Conservation (phyloP, 75 land plant species). For the Selaginella moellendorffii region DNA sequence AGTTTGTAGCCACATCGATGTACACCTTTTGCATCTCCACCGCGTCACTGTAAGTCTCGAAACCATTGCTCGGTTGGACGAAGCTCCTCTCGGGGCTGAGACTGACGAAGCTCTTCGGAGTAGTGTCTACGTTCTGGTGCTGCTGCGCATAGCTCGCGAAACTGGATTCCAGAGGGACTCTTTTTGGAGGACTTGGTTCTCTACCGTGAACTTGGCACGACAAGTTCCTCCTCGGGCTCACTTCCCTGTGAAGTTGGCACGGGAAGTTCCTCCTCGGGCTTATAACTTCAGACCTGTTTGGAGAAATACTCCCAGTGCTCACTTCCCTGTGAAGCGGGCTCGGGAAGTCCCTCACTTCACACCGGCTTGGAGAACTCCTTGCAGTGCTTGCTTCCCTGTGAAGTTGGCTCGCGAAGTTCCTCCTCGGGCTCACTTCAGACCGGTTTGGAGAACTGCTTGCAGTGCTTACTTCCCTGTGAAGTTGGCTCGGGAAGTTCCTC, state of each 20-base stretch:
- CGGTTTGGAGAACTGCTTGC: too few relatives aligned
- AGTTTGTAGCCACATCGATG: neutral
- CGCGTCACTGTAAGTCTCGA: neutral
- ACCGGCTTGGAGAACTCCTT: too few relatives aligned
- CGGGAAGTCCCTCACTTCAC: too few relatives aligned
- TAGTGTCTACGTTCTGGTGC: neutral
- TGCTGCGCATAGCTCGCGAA: neutral
- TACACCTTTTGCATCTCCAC: neutral
- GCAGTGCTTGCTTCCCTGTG: too few relatives aligned
- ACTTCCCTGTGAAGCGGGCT: too few relatives aligned
- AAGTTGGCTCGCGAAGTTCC: too few relatives aligned
- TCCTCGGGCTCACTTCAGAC: too few relatives aligned
- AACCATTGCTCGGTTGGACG: too few relatives aligned
- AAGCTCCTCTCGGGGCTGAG: neutral
- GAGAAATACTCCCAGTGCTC: too few relatives aligned
- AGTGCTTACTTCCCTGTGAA: too few relatives aligned
- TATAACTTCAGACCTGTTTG: neutral
- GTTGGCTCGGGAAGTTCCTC: too few relatives aligned
- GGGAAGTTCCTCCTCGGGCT: too few relatives aligned
- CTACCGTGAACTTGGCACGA: neutral
- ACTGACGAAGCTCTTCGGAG: neutral
- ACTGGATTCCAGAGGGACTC: neutral
- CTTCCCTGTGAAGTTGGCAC: conserved; percentile 47
- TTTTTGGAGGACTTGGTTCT: neutral
- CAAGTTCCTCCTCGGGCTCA: neutral